Percentiles rank a stretch among this genome's conserved stretches.
Conservation (phyloP, 2,329 filamentous ascomycete species). For the Aspergillus pseudoterreus region DNA sequence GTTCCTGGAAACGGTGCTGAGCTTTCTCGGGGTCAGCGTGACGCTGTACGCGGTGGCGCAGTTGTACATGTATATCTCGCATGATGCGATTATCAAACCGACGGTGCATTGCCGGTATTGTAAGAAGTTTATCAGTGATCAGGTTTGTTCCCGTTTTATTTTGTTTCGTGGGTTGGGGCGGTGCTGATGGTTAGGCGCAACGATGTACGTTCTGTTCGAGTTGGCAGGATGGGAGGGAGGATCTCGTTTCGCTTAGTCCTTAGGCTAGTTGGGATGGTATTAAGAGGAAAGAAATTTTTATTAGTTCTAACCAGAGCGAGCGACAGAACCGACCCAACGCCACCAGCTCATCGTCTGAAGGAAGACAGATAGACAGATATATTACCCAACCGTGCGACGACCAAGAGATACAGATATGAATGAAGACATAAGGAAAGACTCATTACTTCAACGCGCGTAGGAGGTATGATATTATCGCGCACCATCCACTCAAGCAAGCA, state of each 20-base stretch:
- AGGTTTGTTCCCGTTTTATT: constrained; percentile 43
- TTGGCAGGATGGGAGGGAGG: constrained; percentile 56
- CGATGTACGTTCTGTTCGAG: constrained; percentile 57
- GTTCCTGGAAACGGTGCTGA: constrained; percentile 50
- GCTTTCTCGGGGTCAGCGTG: constrained; percentile 63
- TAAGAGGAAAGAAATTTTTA: too few relatives aligned
- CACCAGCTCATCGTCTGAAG: neutral
- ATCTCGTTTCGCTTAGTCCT: constrained; percentile 17
- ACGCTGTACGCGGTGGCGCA: constrained; percentile 63
- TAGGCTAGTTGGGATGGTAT: too few relatives aligned
- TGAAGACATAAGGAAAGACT: too few relatives aligned
- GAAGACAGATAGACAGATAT: neutral
- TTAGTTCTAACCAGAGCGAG: neutral
- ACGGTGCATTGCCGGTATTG: constrained; percentile 62
- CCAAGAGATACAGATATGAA: constrained; percentile 2
- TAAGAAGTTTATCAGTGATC: constrained; percentile 52
- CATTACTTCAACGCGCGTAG: too few relatives aligned
- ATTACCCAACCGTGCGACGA: neutral
- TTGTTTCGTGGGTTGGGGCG: neutral
- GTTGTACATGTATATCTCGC: constrained; percentile 58
- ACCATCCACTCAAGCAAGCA: constrained; percentile 18
- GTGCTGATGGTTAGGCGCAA: constrained; percentile 31
- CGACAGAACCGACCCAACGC: neutral
- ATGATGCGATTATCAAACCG: constrained; percentile 68
- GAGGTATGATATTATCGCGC: neutral